Conservation (phyloP, 2,329 filamentous ascomycete genomes). For the Eutypella sp. region DNA sequence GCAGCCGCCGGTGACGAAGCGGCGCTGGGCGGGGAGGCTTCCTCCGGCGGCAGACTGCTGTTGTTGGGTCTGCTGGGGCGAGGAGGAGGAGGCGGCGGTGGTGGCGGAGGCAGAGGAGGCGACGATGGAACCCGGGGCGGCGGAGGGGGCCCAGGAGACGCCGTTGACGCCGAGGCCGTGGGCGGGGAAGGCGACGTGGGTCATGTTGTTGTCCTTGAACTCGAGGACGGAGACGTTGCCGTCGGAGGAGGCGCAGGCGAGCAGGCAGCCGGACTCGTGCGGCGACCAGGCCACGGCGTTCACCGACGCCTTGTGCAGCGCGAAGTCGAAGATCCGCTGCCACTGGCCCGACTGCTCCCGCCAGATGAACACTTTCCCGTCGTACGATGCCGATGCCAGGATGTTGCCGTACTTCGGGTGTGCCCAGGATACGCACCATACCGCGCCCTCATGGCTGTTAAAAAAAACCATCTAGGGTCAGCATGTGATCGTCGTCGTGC, state of each 20-base stretch:
- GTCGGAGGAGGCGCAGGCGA: conserved; percentile 91
- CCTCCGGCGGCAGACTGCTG: conserved; percentile 32
- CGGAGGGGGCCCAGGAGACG: conserved; percentile 89
- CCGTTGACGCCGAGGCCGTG: conserved; percentile 94
- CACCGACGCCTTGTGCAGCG: conserved; percentile 89
- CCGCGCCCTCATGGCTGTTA: conserved; percentile 87
- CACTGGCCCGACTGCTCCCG: conserved; percentile 74
- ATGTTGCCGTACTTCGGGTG: conserved; percentile 99
- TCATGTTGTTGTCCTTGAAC: conserved; percentile 94
- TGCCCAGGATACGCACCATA: conserved; percentile 97
- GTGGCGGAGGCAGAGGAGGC: conserved; percentile 50
- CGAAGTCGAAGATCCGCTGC: conserved; percentile 89
- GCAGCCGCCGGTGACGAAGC: conserved; percentile 91
- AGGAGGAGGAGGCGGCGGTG: no score
- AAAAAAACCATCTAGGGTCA: conserved; percentile 14
- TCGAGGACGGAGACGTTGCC: conserved; percentile 91
- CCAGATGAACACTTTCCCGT: conserved; percentile 98
- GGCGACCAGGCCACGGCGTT: conserved; percentile 98
- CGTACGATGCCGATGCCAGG: conserved; percentile 89
- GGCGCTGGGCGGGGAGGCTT: conserved; percentile 61
- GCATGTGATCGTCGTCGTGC: no score
- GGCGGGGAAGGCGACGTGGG: conserved; percentile 82
- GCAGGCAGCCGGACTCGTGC: conserved; percentile 88
- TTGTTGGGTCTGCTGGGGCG: no score
- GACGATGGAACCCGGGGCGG: conserved; percentile 77